These are phyloP conservation scores for Phytophthora pini DNA, from an alignment of 352 stramenopile species.

Conservation along the genomic window DNA sequence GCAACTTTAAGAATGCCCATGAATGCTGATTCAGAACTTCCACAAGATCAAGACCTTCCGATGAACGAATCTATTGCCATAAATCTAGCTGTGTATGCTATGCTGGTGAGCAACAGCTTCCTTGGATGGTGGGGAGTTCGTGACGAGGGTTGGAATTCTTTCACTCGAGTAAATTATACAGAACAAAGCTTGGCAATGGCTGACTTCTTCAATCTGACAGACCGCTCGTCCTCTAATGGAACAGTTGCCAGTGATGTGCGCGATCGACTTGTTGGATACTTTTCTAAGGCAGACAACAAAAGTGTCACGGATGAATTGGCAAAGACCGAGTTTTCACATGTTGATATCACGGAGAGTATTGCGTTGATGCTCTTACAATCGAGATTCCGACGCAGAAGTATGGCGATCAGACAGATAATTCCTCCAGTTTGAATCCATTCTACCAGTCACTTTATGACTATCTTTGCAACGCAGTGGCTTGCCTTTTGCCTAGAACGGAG, in stretches of 20 bases:
- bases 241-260: not conserved
- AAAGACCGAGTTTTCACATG: conserved; percentile 15
- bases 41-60: not conserved
- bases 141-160: not conserved
- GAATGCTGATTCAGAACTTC: not conserved
- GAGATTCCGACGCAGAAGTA: conserved; percentile 16
- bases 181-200: conserved; percentile 2
- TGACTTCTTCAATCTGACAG: conserved; percentile 10
- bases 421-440: conserved; percentile 6
- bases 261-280: conserved; percentile 7
- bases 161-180: no score
- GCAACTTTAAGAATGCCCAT: conserved; percentile 7
- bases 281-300: conserved; percentile 6
- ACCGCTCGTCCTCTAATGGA: not conserved
- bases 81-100: conserved; percentile 13
- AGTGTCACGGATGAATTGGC: conserved; percentile 12
- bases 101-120: conserved; percentile 11
- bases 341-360: conserved; percentile 6
- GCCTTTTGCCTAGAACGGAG: not conserved
- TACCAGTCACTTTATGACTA: not conserved
- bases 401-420: conserved; percentile 9
- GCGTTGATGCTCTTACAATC: conserved; percentile 10
- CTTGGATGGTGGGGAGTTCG: conserved; percentile 8
- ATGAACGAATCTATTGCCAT: conserved; percentile 10
- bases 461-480: conserved; percentile 5